These are phyloP conservation scores for Russula earlei DNA, from an alignment of 768 basidiomycete genomes.

Conservation along the genomic window DNA sequence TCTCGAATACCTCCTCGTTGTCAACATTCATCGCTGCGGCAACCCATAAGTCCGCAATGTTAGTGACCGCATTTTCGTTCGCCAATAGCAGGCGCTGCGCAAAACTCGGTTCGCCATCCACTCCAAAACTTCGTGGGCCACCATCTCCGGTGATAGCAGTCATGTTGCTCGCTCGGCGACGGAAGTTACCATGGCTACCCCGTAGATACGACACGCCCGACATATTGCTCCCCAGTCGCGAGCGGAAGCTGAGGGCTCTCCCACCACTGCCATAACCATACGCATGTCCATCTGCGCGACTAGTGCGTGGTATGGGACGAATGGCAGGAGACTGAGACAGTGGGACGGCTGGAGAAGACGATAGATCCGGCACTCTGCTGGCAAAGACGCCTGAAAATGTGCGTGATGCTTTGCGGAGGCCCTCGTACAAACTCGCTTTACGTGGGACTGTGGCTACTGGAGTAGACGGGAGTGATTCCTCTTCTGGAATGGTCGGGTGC, in stretches of 20 bases:
- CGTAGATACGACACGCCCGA: conserved; percentile 31
- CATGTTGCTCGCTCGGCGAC: conserved; percentile 40
- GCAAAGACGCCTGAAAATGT: conserved; percentile 54
- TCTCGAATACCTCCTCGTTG: conserved; percentile 69
- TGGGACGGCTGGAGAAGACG: conserved; percentile 26
- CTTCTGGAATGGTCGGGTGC: conserved; percentile 52
- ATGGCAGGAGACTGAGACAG: conserved; percentile 36
- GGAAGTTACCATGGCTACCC: conserved; percentile 45
- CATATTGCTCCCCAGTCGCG: conserved; percentile 14
- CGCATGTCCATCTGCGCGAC: conserved; percentile 62
- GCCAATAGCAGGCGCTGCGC: conserved; percentile 84
- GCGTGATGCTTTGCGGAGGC: conserved; percentile 32
- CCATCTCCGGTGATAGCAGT: conserved; percentile 28
- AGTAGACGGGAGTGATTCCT: conserved; percentile 40
- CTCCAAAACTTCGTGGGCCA: conserved; percentile 30
- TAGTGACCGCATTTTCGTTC: conserved; percentile 90
- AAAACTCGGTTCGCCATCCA: conserved; percentile 62
- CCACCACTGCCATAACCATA: conserved; percentile 57
- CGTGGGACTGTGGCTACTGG: conserved; percentile 28
- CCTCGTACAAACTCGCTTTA: conserved; percentile 6
- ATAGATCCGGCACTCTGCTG: conserved; percentile 37
- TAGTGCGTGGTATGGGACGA: conserved; percentile 41
- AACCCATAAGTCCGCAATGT: conserved; percentile 95
- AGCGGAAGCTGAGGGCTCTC: conserved; percentile 26
- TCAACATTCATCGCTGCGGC: conserved; percentile 94